Percentiles rank a stretch among this genome's conserved stretches.
Conservation (phyloP, 345 rosid genomes). For the Eutrema japonicum region DNA sequence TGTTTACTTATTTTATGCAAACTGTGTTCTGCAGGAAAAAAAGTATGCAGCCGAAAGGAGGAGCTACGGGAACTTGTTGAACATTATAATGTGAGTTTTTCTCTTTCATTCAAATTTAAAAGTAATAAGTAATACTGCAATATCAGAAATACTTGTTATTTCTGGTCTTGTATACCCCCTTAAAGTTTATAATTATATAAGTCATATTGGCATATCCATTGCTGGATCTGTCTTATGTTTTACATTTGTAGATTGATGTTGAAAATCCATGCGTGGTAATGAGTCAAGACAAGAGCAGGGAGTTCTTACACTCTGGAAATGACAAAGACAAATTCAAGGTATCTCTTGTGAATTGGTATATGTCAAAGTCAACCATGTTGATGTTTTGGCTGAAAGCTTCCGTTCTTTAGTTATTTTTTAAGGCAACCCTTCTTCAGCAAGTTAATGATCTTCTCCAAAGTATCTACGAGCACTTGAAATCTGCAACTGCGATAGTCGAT, state of each 20-base stretch:
- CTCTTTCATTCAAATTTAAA: background rate
- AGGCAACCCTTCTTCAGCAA: constrained; percentile 96
- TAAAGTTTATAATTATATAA: background rate
- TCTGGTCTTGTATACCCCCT: constrained; percentile 6
- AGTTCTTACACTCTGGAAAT: constrained; percentile 95
- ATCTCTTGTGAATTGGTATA: constrained; percentile 15
- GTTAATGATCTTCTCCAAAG: constrained; percentile 83
- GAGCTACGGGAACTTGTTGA: constrained; percentile 86
- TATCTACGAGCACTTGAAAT: constrained; percentile 58
- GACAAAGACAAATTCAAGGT: constrained; percentile 97
- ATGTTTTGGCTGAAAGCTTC: constrained; percentile 42
- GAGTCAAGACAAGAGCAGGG: constrained; percentile 99
- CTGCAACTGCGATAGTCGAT: constrained; percentile 63
- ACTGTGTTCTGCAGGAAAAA: constrained; percentile 64
- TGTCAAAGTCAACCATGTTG: constrained; percentile 22
- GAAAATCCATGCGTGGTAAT: constrained; percentile 97
- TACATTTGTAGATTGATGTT: constrained; percentile 75
- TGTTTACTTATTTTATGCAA: constrained; percentile 6
- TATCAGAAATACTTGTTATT: constrained; percentile 12
- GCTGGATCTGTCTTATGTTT: constrained; percentile 12
- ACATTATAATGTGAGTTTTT: constrained; percentile 84
- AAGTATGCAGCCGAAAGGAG: constrained; percentile 67
- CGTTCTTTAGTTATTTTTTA: constrained; percentile 78
- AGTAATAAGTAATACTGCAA: background rate
- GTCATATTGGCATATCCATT: constrained; percentile 10